Conservation (phyloP, 805 yeast genomes). For the Candida broadrunensis region DNA sequence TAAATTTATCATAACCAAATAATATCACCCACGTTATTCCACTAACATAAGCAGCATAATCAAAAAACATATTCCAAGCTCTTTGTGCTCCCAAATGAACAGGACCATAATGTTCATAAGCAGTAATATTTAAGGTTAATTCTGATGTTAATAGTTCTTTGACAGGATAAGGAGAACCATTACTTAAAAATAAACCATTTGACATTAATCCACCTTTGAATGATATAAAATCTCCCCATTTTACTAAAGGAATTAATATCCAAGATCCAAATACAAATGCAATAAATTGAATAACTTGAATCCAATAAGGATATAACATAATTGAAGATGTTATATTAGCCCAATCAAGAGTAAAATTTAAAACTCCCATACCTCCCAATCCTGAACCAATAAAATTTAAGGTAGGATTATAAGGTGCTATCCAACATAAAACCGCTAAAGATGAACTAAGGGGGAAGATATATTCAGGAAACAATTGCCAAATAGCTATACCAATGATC, state of each 20-base stretch:
- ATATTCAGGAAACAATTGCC: constrained; percentile 52
- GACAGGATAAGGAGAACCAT: constrained; percentile 44
- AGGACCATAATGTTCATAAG: constrained; percentile 44
- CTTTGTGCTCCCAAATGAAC: constrained; percentile 47
- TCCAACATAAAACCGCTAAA: constrained; percentile 47
- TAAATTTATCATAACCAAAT: constrained; percentile 30
- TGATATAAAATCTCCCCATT: constrained; percentile 35
- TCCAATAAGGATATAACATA: constrained; percentile 53
- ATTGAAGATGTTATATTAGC: constrained; percentile 49
- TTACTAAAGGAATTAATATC: constrained; percentile 46
- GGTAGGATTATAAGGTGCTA: constrained; percentile 40
- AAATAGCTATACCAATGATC: constrained; percentile 30
- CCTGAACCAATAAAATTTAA: constrained; percentile 51
- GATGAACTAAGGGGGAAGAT: constrained; percentile 49
- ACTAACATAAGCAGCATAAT: constrained; percentile 50
- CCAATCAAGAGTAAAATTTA: constrained; percentile 51
- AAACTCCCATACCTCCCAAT: constrained; percentile 49
- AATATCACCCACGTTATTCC: constrained; percentile 45
- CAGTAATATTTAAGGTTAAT: constrained; percentile 41
- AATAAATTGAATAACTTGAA: constrained; percentile 45
- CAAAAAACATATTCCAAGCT: constrained; percentile 50
- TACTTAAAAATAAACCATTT: constrained; percentile 33
- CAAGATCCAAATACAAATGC: constrained; percentile 49
- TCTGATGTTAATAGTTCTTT: constrained; percentile 36
- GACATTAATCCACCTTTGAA: constrained; percentile 46